These are phyloP conservation scores for Coemansia sp. DNA, from an alignment of 192 early-diverging fungal species.

Conservation along the genomic window DNA sequence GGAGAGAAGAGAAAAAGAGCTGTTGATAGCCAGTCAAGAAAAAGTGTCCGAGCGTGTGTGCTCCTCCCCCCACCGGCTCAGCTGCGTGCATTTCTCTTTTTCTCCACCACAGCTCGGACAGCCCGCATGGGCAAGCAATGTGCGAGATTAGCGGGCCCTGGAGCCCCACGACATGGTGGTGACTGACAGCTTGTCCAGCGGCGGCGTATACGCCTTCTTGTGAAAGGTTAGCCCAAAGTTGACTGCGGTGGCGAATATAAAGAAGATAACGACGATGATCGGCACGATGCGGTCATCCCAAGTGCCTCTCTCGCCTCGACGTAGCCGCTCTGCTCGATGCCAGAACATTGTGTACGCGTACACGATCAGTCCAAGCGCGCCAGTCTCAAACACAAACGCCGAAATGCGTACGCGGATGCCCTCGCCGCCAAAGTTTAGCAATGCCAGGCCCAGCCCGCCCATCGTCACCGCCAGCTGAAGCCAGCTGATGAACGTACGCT, in stretches of 20 bases:
- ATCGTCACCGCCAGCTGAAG: constrained; percentile 67
- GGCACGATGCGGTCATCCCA: constrained; percentile 52
- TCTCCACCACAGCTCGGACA: too few relatives aligned
- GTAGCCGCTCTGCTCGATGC: constrained; percentile 45
- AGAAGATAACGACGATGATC: constrained; percentile 46
- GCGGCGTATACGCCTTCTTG: constrained; percentile 51
- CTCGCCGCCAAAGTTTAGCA: constrained; percentile 64
- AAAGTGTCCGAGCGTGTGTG: neutral
- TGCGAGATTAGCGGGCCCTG: neutral
- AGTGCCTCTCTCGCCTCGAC: constrained; percentile 48
- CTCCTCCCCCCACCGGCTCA: too few relatives aligned
- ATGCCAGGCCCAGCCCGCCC: constrained; percentile 62
- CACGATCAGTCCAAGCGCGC: constrained; percentile 47
- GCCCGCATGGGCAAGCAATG: neutral
- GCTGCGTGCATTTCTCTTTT: too few relatives aligned
- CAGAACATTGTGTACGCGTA: constrained; percentile 53
- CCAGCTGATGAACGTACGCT: constrained; percentile 84
- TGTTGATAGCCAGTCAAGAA: neutral
- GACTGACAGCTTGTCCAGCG: constrained; percentile 49
- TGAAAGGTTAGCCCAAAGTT: constrained; percentile 58
- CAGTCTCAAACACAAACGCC: constrained; percentile 50
- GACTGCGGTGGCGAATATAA: constrained; percentile 48
- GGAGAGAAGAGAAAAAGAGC: constrained; percentile 2
- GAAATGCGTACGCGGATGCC: constrained; percentile 48
- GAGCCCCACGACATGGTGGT: constrained; percentile 57